Evolutionary conservation across 768 basidiomycete species (phyloP).

Genomic region (Podaxis sp.): DNA sequence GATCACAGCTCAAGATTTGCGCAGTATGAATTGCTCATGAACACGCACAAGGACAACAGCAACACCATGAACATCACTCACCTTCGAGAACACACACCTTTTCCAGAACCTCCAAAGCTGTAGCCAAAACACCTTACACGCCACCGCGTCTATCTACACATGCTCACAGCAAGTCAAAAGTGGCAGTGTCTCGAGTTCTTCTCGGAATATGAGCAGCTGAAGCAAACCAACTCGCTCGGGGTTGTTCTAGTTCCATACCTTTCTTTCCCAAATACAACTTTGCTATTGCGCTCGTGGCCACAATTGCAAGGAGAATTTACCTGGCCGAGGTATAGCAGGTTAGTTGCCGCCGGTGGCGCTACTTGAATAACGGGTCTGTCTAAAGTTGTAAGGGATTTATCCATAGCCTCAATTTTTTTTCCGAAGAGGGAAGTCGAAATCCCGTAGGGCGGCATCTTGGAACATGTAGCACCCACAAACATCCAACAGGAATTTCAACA

Average conservation of each 20-base stretch:
- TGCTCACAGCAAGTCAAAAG: neutral
- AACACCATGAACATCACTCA: neutral
- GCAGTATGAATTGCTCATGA: neutral
- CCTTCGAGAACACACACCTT: too few species aligned
- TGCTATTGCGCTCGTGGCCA: neutral
- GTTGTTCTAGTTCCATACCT: neutral
- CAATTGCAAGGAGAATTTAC: neutral
- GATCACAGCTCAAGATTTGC: neutral
- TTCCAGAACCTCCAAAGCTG: neutral
- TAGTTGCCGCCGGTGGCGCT: neutral
- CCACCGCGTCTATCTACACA: neutral
- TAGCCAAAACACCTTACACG: neutral
- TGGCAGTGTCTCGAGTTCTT: neutral
- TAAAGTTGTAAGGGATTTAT: too few species aligned
- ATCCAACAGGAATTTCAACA: too few species aligned
- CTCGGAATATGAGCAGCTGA: neutral
- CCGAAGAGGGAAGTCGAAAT: neutral
- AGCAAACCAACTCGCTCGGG: neutral
- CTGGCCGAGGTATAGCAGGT: neutral
- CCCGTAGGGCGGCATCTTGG: neutral
- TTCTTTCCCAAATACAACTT: neutral
- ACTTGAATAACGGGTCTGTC: too few species aligned
- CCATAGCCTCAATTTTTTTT: neutral
- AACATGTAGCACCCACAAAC: neutral
- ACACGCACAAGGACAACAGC: neutral